Conservation (phyloP, 345 rosid species). For the Durio zibethinus region DNA sequence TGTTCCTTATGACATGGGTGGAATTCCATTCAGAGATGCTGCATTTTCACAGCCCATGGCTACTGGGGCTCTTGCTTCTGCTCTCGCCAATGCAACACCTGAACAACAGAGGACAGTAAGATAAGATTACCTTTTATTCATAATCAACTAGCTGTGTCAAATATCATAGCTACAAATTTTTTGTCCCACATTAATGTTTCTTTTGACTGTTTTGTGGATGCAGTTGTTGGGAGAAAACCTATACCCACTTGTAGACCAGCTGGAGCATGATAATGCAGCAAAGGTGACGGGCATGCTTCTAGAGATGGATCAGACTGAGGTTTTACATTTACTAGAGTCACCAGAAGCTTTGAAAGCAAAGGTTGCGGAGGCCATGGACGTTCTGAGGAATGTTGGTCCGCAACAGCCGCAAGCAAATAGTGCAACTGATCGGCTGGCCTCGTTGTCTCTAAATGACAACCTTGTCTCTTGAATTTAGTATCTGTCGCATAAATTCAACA, state of each 20-base stretch:
- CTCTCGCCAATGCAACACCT: constrained; percentile 64
- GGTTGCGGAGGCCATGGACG: constrained; percentile 73
- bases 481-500: not conserved
- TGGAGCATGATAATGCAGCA: constrained; percentile 71
- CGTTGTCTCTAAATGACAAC: constrained; percentile 54
- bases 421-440: constrained; percentile 52
- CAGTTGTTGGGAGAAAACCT: constrained; percentile 72
- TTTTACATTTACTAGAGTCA: constrained; percentile 71
- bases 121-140: not conserved
- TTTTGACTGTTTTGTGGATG: not conserved
- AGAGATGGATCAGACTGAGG: constrained; percentile 81
- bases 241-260: constrained; percentile 64
- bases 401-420: constrained; percentile 46
- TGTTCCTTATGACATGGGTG: constrained; percentile 68
- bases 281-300: constrained; percentile 82
- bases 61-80: constrained; percentile 57
- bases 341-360: constrained; percentile 72
- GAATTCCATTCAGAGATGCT: constrained; percentile 60
- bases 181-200: not conserved
- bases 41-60: constrained; percentile 47
- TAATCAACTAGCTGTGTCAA: not conserved
- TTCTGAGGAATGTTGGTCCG: constrained; percentile 55
- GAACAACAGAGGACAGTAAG: constrained; percentile 74
- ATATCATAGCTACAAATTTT: not conserved
- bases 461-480: constrained; percentile 33